phyloP scores from a whole-genome alignment of 164 flowering plant genomes.

The Cinnamomum micranthum region DNA sequence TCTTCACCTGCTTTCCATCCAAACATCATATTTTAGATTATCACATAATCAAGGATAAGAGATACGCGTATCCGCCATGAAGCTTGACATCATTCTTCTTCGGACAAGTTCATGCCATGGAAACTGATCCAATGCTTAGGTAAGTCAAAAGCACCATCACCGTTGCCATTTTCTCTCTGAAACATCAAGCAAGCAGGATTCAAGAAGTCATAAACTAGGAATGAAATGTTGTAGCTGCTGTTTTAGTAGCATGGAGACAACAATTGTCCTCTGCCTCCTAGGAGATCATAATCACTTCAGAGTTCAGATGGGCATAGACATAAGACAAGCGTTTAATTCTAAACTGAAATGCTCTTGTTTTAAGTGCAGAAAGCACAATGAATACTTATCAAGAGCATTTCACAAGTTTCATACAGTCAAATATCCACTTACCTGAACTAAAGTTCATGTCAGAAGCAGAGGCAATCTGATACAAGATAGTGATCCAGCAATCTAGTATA shows the following conservation, averaged over 20 bases:
- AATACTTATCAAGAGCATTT: neutral
- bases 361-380: neutral
- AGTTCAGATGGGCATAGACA: neutral
- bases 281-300: neutral
- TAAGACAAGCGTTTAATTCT: too few relatives aligned
- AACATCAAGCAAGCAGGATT: conserved; percentile 15
- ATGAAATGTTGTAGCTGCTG: neutral
- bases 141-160: conserved; percentile 26
- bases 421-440: neutral
- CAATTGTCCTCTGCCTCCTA: too few relatives aligned
- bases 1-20: neutral
- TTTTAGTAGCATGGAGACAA: neutral
- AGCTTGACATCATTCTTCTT: neutral
- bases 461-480: neutral
- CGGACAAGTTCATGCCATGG: neutral
- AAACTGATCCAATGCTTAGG: neutral
- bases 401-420: neutral
- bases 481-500: neutral
- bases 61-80: neutral
- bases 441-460: neutral
- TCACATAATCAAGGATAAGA: neutral
- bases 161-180: conserved; percentile 81
- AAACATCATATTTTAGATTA: neutral
- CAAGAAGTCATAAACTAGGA: neutral
- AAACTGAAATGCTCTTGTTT: too few relatives aligned